These are phyloP conservation scores for Kluyveromyces aestuarii DNA, from an alignment of 805 yeast species.

Conservation along the genomic window DNA sequence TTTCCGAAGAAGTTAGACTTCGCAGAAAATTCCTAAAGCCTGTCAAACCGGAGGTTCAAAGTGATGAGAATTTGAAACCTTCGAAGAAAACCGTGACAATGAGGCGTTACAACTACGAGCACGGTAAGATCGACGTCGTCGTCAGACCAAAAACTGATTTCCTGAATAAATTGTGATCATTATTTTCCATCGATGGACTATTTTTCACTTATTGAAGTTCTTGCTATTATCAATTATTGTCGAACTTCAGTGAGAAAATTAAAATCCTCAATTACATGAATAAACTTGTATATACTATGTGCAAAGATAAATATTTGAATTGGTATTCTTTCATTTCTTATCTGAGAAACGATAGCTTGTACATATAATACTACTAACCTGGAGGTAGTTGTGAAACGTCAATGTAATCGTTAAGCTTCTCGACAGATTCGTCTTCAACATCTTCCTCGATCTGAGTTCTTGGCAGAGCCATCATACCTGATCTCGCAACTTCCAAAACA, in stretches of 20 bases:
- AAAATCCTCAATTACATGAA: not conserved
- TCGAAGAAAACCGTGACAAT: constrained; percentile 42
- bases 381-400: constrained; percentile 92
- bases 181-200: not conserved
- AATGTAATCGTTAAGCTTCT: constrained; percentile 50
- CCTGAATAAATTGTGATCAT: constrained; percentile 15
- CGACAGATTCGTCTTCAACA: constrained; percentile 43
- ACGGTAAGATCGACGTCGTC: constrained; percentile 42
- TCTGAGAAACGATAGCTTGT: not conserved
- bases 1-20: constrained; percentile 32
- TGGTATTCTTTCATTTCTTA: not conserved
- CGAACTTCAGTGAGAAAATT: not conserved
- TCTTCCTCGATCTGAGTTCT: constrained; percentile 76
- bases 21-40: constrained; percentile 45
- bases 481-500: constrained; percentile 88
- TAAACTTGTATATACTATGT: not conserved
- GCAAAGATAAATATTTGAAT: not conserved
- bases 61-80: constrained; percentile 17
- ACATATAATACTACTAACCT: constrained; percentile 42
- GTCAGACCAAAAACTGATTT: constrained; percentile 48
- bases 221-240: no score
- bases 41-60: constrained; percentile 39
- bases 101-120: constrained; percentile 53
- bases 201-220: not conserved
- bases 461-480: constrained; percentile 98